These are phyloP conservation scores for Aspergillus panamensis DNA, from an alignment of 495 filamentous ascomycete species.

Conservation along the genomic window DNA sequence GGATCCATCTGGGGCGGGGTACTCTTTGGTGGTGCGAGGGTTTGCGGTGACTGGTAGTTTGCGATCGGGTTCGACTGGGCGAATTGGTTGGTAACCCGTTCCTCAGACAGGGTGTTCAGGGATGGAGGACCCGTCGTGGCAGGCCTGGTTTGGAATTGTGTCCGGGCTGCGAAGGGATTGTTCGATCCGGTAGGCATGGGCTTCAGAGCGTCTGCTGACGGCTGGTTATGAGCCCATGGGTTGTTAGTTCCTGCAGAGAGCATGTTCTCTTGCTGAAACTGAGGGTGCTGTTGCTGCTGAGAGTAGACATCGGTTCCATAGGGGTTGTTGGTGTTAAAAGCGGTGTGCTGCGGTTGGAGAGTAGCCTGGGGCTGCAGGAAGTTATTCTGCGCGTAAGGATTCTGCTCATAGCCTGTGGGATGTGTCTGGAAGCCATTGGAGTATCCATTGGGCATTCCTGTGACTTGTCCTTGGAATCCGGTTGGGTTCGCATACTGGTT, in stretches of 20 bases:
- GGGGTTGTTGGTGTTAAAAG: conserved; percentile 66
- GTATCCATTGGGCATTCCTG: conserved; percentile 66
- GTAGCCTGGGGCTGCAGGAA: conserved; percentile 49
- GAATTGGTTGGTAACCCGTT: conserved; percentile 59
- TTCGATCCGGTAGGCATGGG: conserved; percentile 81
- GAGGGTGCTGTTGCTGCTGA: conserved; percentile 40
- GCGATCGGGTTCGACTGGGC: conserved; percentile 48
- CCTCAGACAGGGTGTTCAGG: conserved; percentile 67
- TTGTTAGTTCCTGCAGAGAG: conserved; percentile 79
- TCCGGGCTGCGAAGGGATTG: conserved; percentile 81
- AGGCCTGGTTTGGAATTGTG: conserved; percentile 55
- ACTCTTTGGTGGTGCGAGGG: conserved; percentile 39
- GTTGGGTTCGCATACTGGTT: conserved; percentile 77
- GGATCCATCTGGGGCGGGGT: conserved; percentile 55
- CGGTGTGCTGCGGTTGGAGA: conserved; percentile 69
- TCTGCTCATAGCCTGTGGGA: conserved; percentile 58
- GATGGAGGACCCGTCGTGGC: conserved; percentile 56
- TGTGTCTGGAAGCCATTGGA: conserved; percentile 62
- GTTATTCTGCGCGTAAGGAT: conserved; percentile 52
- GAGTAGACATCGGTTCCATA: conserved; percentile 52
- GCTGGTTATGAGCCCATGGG: conserved; percentile 54
- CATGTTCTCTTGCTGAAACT: conserved; percentile 52
- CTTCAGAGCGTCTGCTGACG: conserved; percentile 40
- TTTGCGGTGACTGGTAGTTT: conserved; percentile 45
- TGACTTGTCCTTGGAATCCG: conserved; percentile 59